These are phyloP conservation scores for Verticillium tricorpus DNA, from an alignment of 2,329 filamentous ascomycete species.

Conservation along the genomic window DNA sequence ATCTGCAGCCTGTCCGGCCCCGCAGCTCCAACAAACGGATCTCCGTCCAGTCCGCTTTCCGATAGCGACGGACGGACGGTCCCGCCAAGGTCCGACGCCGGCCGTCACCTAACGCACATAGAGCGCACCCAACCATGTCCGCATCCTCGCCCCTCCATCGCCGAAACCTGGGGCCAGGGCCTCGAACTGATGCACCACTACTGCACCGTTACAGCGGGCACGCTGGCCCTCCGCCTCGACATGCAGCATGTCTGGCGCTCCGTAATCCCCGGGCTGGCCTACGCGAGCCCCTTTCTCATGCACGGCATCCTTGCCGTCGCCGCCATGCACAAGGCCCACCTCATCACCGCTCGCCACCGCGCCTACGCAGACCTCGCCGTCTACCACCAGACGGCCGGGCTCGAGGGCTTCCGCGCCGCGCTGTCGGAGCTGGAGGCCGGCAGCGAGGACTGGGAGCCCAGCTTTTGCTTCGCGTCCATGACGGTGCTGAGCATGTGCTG, in stretches of 20 bases:
- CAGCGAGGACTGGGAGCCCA: constrained; percentile 19
- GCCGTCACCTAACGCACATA: neutral
- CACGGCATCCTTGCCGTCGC: constrained; percentile 24
- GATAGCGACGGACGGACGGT: neutral
- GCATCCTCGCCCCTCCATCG: neutral
- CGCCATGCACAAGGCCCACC: constrained; percentile 24
- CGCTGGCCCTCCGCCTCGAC: constrained; percentile 17
- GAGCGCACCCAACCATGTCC: neutral
- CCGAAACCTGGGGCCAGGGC: constrained; percentile 6
- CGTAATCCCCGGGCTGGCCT: constrained; percentile 19
- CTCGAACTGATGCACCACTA: constrained; percentile 27
- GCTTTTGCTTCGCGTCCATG: constrained; percentile 36
- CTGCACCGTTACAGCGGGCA: constrained; percentile 19
- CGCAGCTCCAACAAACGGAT: neutral
- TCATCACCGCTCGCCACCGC: constrained; percentile 18
- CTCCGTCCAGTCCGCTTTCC: neutral
- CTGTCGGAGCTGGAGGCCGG: constrained; percentile 13
- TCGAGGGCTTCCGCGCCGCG: constrained; percentile 20
- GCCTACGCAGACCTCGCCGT: constrained; percentile 20
- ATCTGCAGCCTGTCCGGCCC: constrained; percentile 19
- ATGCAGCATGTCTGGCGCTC: constrained; percentile 21
- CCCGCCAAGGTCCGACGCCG: neutral
- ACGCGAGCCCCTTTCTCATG: constrained; percentile 21
- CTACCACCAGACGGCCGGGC: constrained; percentile 24
- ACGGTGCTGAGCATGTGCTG: constrained; percentile 22